These are phyloP conservation scores for Psilocybe tampanensis DNA, from an alignment of 768 basidiomycete species.

Conservation along the genomic window DNA sequence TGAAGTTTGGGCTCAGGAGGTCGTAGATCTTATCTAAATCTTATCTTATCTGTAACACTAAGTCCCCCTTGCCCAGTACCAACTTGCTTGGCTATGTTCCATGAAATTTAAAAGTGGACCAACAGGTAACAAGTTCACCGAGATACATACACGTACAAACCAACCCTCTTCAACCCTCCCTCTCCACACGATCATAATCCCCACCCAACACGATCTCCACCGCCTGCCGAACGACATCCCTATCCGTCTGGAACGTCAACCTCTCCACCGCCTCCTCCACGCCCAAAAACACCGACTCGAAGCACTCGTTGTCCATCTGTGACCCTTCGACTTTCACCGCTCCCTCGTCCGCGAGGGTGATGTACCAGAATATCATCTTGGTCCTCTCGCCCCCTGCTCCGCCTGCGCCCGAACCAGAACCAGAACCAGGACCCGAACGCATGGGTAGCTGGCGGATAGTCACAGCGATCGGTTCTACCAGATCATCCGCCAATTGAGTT, in stretches of 20 bases:
- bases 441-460: conserved; percentile 25
- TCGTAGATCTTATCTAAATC: too few relatives aligned
- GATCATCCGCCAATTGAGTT: conserved; percentile 22
- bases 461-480: conserved; percentile 35
- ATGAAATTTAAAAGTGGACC: too few relatives aligned
- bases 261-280: conserved; percentile 34
- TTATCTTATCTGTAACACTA: too few relatives aligned
- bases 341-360: conserved; percentile 35
- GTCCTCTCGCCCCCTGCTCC: conserved; percentile 12
- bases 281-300: conserved; percentile 38
- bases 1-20: too few relatives aligned
- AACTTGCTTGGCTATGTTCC: too few relatives aligned
- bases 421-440: too few relatives aligned
- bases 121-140: too few relatives aligned
- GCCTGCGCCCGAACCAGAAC: too few relatives aligned
- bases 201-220: conserved; percentile 31
- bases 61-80: too few relatives aligned
- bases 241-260: conserved; percentile 40
- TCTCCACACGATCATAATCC: not conserved
- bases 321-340: conserved; percentile 40
- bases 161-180: too few relatives aligned
- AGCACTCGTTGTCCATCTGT: conserved; percentile 45
- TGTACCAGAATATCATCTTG: conserved; percentile 57
- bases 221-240: conserved; percentile 40
- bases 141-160: too few relatives aligned